A percentile compares a stretch with the other conserved stretches of the same genome.
phyloP scores from a whole-genome alignment of 2,329 filamentous ascomycete genomes.

The Botrytis medusae region DNA sequence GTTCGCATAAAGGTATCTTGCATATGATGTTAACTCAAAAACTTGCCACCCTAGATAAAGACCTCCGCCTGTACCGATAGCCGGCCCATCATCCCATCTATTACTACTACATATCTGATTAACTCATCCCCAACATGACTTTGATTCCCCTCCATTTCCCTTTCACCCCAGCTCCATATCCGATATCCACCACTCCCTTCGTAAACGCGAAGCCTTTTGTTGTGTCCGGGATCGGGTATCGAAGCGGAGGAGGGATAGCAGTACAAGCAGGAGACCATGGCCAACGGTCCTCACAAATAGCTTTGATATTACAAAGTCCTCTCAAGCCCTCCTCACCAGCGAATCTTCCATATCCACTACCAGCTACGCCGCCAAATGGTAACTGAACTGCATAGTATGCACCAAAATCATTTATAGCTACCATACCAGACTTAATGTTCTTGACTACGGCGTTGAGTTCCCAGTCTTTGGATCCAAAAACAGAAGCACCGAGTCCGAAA shows the following conservation, averaged over 20 bases:
- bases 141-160: slow-evolving; percentile 37
- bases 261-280: slow-evolving; percentile 66
- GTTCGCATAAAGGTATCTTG: background rate
- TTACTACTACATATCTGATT: background rate
- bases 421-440: slow-evolving; percentile 80
- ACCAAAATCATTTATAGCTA: slow-evolving; percentile 93
- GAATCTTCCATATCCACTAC: slow-evolving; percentile 90
- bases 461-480: slow-evolving; percentile 72
- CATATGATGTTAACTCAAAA: background rate
- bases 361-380: slow-evolving; percentile 79
- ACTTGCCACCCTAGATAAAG: background rate
- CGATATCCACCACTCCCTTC: slow-evolving; percentile 59
- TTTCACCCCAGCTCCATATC: slow-evolving; percentile 50
- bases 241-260: slow-evolving; percentile 74
- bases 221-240: slow-evolving; percentile 74
- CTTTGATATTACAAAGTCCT: slow-evolving; percentile 83
- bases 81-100: background rate
- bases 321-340: slow-evolving; percentile 86
- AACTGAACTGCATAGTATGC: slow-evolving; percentile 91
- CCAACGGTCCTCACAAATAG: slow-evolving; percentile 74
- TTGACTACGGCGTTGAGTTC: slow-evolving; percentile 64
- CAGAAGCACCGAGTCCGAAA: slow-evolving; percentile 84
- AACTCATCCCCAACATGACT: slow-evolving; percentile 36
- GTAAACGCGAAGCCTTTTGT: slow-evolving; percentile 64
- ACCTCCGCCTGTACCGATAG: background rate